Conservation (phyloP, 805 yeast genomes). For the Candida yuanshanica region DNA sequence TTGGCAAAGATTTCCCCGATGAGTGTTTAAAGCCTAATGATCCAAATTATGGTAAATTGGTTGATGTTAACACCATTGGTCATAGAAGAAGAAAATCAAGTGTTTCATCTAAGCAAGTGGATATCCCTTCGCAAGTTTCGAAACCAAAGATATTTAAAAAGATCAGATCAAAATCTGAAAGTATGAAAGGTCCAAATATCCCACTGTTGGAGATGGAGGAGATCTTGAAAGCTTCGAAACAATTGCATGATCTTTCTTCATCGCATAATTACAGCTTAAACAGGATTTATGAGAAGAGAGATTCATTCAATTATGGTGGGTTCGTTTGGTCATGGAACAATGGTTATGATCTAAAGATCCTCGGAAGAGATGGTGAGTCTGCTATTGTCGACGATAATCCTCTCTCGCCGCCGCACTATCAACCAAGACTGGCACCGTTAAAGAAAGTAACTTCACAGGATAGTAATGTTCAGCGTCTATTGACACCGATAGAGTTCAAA, state of each 20-base stretch:
- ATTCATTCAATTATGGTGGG: constrained; percentile 24
- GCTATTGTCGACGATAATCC: constrained; percentile 7
- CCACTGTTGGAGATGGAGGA: constrained; percentile 23
- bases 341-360: constrained; percentile 15
- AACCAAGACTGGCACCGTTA: not conserved
- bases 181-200: constrained; percentile 2
- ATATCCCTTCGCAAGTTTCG: not conserved
- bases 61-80: constrained; percentile 9
- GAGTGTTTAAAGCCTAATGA: constrained; percentile 25
- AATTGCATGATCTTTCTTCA: constrained; percentile 21
- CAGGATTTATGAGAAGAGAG: not conserved
- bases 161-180: constrained; percentile 21
- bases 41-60: constrained; percentile 19
- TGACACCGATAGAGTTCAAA: not conserved
- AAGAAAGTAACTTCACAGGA: not conserved
- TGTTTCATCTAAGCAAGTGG: constrained; percentile 2
- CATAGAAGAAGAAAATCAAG: constrained; percentile 5
- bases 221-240: constrained; percentile 24
- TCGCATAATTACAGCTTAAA: not conserved
- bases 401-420: not conserved
- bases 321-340: constrained; percentile 24
- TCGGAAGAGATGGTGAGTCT: constrained; percentile 18
- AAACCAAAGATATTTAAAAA: constrained; percentile 4
- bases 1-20: constrained; percentile 58
- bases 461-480: not conserved